Evolutionary conservation across 2,329 filamentous ascomycete species (phyloP).

Genomic region (Fusarium buxicola): DNA sequence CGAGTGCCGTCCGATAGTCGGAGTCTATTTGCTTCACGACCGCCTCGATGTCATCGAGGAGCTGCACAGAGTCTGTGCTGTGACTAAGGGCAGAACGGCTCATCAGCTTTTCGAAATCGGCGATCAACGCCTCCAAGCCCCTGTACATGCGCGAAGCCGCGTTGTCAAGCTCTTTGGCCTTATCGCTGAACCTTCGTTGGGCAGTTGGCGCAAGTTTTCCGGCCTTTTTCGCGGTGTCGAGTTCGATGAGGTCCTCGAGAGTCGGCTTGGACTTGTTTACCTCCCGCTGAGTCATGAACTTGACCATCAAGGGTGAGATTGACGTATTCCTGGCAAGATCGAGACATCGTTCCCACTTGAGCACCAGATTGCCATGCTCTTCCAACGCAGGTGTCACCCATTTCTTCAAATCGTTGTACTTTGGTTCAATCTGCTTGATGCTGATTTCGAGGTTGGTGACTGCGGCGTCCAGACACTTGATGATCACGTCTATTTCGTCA

Average conservation of each 20-base stretch:
- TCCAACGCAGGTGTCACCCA: slow-evolving; percentile 76
- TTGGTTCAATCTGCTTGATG: slow-evolving; percentile 77
- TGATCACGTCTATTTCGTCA: slow-evolving; percentile 79
- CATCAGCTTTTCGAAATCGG: slow-evolving; percentile 70
- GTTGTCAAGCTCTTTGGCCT: slow-evolving; percentile 71
- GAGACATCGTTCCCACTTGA: slow-evolving; percentile 76
- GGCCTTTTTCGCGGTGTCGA: slow-evolving; percentile 77
- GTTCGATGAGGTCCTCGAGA: slow-evolving; percentile 80
- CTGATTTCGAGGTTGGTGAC: slow-evolving; percentile 86
- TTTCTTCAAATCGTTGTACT: slow-evolving; percentile 75
- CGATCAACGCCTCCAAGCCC: slow-evolving; percentile 70
- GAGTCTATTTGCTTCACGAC: slow-evolving; percentile 87
- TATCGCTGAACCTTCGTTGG: slow-evolving; percentile 69
- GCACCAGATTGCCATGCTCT: slow-evolving; percentile 73
- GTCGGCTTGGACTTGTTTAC: slow-evolving; percentile 64
- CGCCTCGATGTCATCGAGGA: slow-evolving; percentile 87
- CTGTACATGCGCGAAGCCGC: slow-evolving; percentile 69
- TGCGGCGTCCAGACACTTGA: slow-evolving; percentile 84
- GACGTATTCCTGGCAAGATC: slow-evolving; percentile 72
- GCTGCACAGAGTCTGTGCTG: slow-evolving; percentile 71
- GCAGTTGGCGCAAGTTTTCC: slow-evolving; percentile 71
- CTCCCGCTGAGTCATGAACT: slow-evolving; percentile 68
- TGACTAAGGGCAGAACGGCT: slow-evolving; percentile 67
- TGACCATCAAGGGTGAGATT: slow-evolving; percentile 73
- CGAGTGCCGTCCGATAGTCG: slow-evolving; percentile 83